A percentile compares a stretch with the other conserved stretches of the same genome.
These are phyloP conservation scores for Berkeleyomyces rouxiae DNA, from an alignment of 2,329 filamentous ascomycete genomes.

Conservation along the genomic window DNA sequence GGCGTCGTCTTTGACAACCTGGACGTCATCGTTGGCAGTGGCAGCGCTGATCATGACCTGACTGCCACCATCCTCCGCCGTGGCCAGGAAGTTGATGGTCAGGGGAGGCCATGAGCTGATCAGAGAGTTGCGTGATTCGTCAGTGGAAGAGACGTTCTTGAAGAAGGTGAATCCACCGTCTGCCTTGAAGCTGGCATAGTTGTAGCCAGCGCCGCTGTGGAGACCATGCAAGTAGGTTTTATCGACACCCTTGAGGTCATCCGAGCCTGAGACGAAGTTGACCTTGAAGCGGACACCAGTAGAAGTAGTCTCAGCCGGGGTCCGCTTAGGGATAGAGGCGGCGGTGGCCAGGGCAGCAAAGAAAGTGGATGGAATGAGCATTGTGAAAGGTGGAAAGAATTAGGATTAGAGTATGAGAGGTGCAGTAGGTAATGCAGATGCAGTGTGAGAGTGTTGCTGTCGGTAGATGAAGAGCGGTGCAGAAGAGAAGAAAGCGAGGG, in stretches of 20 bases:
- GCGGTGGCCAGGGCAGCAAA: slow-evolving; percentile 5
- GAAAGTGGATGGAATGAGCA: slow-evolving; percentile 4
- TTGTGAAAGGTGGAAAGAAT: not conserved
- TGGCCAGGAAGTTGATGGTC: slow-evolving; percentile 21
- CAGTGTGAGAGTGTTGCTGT: not conserved
- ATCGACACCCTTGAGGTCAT: not conserved
- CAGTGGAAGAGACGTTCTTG: slow-evolving; percentile 29
- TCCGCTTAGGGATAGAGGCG: slow-evolving; percentile 17
- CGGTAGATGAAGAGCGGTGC: not conserved
- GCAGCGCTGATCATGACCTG: slow-evolving; percentile 20
- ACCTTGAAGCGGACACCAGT: slow-evolving; percentile 27
- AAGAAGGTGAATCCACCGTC: slow-evolving; percentile 32
- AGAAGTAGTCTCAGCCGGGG: slow-evolving; percentile 19
- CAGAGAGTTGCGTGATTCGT: slow-evolving; percentile 19
- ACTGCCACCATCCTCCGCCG: slow-evolving; percentile 18
- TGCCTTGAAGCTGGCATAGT: slow-evolving; percentile 26
- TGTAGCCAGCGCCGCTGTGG: slow-evolving; percentile 20
- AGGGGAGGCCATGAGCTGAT: slow-evolving; percentile 26
- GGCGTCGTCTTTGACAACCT: slow-evolving; percentile 23
- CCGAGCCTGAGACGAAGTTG: slow-evolving; percentile 20
- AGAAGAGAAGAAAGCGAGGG: not conserved
- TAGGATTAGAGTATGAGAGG: not conserved
- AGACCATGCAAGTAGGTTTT: slow-evolving; percentile 26
- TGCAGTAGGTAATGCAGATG: not conserved
- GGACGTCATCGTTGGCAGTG: slow-evolving; percentile 22